A percentile compares a stretch with the other conserved stretches of the same genome.
These are phyloP conservation scores for Xylaria sp. DNA, from an alignment of 2,329 filamentous ascomycete species.

Conservation along the genomic window DNA sequence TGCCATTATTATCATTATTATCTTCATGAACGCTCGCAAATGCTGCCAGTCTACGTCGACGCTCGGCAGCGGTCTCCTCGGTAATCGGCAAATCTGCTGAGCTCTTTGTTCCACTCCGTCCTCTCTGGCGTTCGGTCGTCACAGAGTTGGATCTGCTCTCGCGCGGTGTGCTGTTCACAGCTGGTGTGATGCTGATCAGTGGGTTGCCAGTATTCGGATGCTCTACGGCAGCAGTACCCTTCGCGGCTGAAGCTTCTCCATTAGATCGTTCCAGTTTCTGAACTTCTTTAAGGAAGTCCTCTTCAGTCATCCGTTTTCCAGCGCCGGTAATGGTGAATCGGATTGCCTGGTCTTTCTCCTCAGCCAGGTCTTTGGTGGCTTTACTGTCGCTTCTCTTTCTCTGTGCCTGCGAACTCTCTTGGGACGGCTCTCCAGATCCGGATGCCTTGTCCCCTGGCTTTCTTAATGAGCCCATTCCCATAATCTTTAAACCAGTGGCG, in stretches of 20 bases:
- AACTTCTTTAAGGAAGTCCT: slow-evolving; percentile 72
- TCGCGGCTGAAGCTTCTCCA: slow-evolving; percentile 33
- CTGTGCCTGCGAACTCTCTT: slow-evolving; percentile 23
- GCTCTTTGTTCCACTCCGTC: slow-evolving; percentile 21
- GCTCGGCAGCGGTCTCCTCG: slow-evolving; percentile 66
- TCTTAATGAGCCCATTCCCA: slow-evolving; percentile 45
- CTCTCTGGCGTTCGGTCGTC: slow-evolving; percentile 13
- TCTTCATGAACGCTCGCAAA: slow-evolving; percentile 42
- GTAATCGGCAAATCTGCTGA: slow-evolving; percentile 26
- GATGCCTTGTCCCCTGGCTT: slow-evolving; percentile 38
- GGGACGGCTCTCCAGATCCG: slow-evolving; percentile 27
- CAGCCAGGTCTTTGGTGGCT: slow-evolving; percentile 41
- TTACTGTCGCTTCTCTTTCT: slow-evolving; percentile 35
- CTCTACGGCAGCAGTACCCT: neutral
- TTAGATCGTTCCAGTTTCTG: slow-evolving; percentile 65
- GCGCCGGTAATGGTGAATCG: slow-evolving; percentile 71
- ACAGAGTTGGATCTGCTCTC: slow-evolving; percentile 20
- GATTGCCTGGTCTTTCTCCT: slow-evolving; percentile 64
- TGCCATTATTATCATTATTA: slow-evolving; percentile 30
- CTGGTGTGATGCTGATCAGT: slow-evolving; percentile 24
- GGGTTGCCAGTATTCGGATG: slow-evolving; percentile 10
- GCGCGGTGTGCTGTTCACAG: slow-evolving; percentile 27
- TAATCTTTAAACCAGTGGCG: slow-evolving; percentile 47
- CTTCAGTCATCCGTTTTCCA: slow-evolving; percentile 72
- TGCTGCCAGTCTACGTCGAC: slow-evolving; percentile 56